These are phyloP conservation scores for Aquilaria malaccensis DNA, from an alignment of 345 rosid species.

Conservation along the genomic window DNA sequence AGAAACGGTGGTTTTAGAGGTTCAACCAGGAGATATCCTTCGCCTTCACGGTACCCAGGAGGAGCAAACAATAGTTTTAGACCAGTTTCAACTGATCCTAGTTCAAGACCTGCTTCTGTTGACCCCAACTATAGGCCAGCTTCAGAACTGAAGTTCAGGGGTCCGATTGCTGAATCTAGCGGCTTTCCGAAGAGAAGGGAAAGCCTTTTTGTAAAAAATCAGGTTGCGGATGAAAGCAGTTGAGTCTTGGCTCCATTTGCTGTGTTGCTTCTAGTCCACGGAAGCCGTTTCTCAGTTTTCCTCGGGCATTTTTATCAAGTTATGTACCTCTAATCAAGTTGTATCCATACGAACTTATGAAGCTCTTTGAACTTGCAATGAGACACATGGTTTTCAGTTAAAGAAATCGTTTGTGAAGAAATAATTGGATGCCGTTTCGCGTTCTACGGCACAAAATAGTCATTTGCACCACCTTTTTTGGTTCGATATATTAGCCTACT, in stretches of 20 bases:
- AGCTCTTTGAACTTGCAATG: conserved; percentile 16
- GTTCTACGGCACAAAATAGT: too few species aligned
- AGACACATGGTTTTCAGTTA: too few species aligned
- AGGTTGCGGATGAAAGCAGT: conserved; percentile 48
- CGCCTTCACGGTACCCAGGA: conserved; percentile 59
- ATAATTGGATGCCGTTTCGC: too few species aligned
- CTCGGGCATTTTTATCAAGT: neutral
- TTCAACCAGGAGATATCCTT: conserved; percentile 45
- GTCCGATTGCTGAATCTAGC: conserved; percentile 43
- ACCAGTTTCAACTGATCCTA: conserved; percentile 42
- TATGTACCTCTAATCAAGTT: too few species aligned
- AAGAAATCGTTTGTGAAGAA: too few species aligned
- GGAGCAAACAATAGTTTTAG: conserved; percentile 60
- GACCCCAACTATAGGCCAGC: conserved; percentile 45
- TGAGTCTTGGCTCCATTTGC: conserved; percentile 18
- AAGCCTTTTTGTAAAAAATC: conserved; percentile 42
- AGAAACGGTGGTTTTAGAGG: conserved; percentile 44
- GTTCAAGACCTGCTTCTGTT: conserved; percentile 45
- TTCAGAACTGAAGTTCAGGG: conserved; percentile 58
- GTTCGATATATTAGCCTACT: too few species aligned
- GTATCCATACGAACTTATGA: conserved; percentile 8
- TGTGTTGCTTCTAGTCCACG: conserved; percentile 6
- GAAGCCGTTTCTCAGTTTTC: conserved; percentile 8
- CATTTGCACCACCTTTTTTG: too few species aligned
- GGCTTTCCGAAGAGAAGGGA: conserved; percentile 66